Base-by-base conservation (phyloP, 169 alveolate genomes). In the Condylostoma magnum region DNA sequence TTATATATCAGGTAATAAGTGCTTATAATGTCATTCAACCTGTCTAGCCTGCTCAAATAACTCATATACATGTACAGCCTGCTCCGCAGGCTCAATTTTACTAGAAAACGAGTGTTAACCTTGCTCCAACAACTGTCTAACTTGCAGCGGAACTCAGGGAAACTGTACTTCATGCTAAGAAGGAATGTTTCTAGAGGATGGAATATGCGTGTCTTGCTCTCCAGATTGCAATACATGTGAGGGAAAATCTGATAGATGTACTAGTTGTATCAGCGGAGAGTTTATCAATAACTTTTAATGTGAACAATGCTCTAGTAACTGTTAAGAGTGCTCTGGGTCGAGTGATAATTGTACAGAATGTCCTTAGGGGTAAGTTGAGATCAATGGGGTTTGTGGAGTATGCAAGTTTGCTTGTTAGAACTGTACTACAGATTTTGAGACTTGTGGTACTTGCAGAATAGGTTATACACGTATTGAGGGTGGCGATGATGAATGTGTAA, bases 111-210 rank as follows among this genome's bases (percentile, higher is more conserved):
- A 22, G 2, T 63, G 73, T 25, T 36, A 20, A 20, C 20, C n/a
- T 8, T 63, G 73, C 20, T 22, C 6, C 15, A 18, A 36, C 27
- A 15, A 25, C 4, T 63, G 73, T 20, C 27, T 22, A 63, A 63
- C 73, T 2, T 63, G 73, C 31, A 46, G 18, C 20, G 57, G 57
- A 15, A 43, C 63, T 43, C 50, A 34, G 4, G 27, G 58, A 10
- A 20, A 22, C 15, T 63, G 73, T n/a, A 63, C 58, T 25, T 25
- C 50, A 8, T 63, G 73, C 73, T 12, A 46, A 20, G 6, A n/a
- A 38, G 73, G 58, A 28, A 41, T 38, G 6, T 22, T 63, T 2
- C 46, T 41, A 4, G 34, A 63, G 6, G 46, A 44, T 1, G 27
- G 27, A 6, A 33, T 8, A 6, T 60, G 71, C 37, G 20, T 1